Base-by-base conservation (phyloP, 345 rosid genomes). In the Hibiscus trionum region DNA sequence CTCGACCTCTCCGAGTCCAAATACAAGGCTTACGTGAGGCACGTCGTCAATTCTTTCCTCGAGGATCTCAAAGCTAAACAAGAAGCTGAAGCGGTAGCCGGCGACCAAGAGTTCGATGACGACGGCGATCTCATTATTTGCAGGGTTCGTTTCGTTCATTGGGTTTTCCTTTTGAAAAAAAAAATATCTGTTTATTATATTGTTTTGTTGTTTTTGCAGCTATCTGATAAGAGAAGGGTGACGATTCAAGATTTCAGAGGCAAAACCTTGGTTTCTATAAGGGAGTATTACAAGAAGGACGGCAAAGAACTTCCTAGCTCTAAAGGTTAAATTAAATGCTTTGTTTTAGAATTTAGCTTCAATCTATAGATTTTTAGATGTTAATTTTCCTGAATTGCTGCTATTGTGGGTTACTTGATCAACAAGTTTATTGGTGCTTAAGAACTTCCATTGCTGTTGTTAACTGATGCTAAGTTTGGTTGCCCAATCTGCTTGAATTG, bases 221-320 rank as follows among this genome's bases (percentile, higher is more conserved):
- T 92, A 7, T 77, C 91, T 21, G 85, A 84, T 53, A 95, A 85
- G 87, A 87, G 97, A 58, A 95, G 84, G 78, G 97, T 92, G 77
- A 87, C 96, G 2, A 79, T 95, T 76, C 97, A 90, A 79, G 91
- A 95, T 29, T 95, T 95, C 71, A 76, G 73, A 73, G 99, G 99
- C 59, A 92, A 76, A 73, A 76, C 73, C 61, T 84, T 91, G 90
- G 85, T 95, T 42, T 95, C 99, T 0, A 90, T 92, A 2, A 83
- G 99, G 82, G 97, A 95, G 83, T 90, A 82, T 63, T 95, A 84
- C 70, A 79, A 75, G 21, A 90, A 88, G 78, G 97, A 86, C 70
- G 96, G 92, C 72, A 89, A 85, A 82, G 97, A 94, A n/a, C 87
- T 90, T 74, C 98, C 98, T 66, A 55, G 86, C 67, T 71, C 97